Conservation (phyloP, 495 filamentous ascomycete genomes). For the Patellaria atrata region DNA sequence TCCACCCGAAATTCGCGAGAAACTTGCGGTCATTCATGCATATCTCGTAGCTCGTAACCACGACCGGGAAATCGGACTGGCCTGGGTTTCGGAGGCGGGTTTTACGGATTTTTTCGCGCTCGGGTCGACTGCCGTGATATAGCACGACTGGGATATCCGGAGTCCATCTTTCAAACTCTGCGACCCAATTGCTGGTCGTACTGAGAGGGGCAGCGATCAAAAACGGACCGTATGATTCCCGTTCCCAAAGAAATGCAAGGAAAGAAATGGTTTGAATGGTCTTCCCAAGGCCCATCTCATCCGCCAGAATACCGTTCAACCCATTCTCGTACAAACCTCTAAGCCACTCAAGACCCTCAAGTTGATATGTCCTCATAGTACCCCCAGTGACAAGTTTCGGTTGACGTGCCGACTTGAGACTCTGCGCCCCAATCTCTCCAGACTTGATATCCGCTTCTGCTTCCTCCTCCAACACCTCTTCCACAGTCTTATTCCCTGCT, state of each 20-base stretch:
- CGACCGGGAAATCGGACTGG: slow-evolving; percentile 63
- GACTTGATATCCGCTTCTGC: slow-evolving; percentile 43
- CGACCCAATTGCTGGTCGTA: slow-evolving; percentile 91
- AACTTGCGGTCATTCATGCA: slow-evolving; percentile 77
- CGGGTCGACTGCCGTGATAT: slow-evolving; percentile 70
- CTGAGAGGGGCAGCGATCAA: slow-evolving; percentile 81
- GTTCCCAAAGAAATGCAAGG: slow-evolving; percentile 76
- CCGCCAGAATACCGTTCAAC: slow-evolving; percentile 84
- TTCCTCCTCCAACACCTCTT: slow-evolving; percentile 40
- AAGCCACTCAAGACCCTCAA: slow-evolving; percentile 91
- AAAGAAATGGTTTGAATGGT: slow-evolving; percentile 89
- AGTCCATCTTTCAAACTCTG: slow-evolving; percentile 82
- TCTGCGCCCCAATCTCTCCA: slow-evolving; percentile 55
- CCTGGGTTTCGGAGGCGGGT: slow-evolving; percentile 47
- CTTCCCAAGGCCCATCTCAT: slow-evolving; percentile 97
- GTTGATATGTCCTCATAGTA: slow-evolving; percentile 83
- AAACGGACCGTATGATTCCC: slow-evolving; percentile 76
- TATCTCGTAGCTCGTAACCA: slow-evolving; percentile 92
- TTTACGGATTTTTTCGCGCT: slow-evolving; percentile 56
- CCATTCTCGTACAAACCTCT: slow-evolving; percentile 79
- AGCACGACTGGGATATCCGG: slow-evolving; percentile 73
- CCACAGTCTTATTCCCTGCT: slow-evolving; percentile 36
- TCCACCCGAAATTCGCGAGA: slow-evolving; percentile 73
- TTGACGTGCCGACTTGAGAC: slow-evolving; percentile 67
- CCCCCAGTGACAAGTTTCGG: slow-evolving; percentile 75